These are phyloP conservation scores for Carex parvula DNA, from an alignment of 176 grass and related monocot species.

Conservation along the genomic window DNA sequence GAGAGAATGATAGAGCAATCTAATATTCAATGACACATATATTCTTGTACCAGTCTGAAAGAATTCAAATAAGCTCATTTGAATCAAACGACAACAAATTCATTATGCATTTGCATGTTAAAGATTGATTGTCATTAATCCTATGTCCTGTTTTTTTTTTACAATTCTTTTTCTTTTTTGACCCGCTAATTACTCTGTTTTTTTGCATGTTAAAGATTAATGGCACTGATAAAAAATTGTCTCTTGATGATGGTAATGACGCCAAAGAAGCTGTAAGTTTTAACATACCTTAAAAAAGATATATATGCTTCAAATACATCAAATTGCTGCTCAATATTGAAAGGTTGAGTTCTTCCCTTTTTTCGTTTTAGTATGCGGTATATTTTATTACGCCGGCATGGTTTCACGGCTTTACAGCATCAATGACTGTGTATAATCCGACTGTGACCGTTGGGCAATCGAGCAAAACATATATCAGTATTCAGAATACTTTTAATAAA, in stretches of 20 bases:
- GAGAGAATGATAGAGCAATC: too few species aligned
- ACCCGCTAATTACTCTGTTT: too few species aligned
- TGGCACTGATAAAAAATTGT: neutral
- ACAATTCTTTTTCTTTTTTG: too few species aligned
- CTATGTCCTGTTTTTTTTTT: too few species aligned
- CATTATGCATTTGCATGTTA: too few species aligned
- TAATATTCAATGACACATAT: too few species aligned
- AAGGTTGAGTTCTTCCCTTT: neutral
- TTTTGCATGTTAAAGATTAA: too few species aligned
- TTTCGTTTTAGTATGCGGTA: neutral
- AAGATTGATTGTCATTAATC: too few species aligned
- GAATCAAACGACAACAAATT: too few species aligned
- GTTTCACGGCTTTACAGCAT: conserved; percentile 3
- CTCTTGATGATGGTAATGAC: neutral
- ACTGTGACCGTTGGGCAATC: neutral
- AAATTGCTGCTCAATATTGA: neutral
- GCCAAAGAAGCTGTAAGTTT: neutral
- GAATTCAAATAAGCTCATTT: too few species aligned
- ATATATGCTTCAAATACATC: neutral
- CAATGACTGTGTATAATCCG: conserved; percentile 3
- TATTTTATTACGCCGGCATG: neutral
- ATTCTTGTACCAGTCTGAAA: too few species aligned
- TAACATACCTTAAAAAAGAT: neutral
- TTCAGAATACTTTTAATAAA: conserved; percentile 4
- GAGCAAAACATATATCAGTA: neutral